Percentiles rank a stretch among this genome's conserved stretches.
phyloP scores from a whole-genome alignment of 164 flowering plant species.

The Berberis vulgaris region DNA sequence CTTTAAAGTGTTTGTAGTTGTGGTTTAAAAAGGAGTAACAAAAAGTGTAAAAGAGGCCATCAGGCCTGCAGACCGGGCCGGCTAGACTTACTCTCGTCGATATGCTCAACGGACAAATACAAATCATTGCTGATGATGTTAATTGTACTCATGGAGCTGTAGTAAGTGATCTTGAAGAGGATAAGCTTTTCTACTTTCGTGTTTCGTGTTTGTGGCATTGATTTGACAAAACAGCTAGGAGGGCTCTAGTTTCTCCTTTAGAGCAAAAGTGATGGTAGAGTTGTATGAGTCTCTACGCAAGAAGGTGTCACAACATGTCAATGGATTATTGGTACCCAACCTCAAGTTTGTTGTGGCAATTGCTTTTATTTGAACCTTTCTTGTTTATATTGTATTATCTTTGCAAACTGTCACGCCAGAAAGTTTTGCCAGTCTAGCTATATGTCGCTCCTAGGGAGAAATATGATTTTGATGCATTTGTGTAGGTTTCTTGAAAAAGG shows the following conservation, averaged over 20 bases:
- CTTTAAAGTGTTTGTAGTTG: too few relatives aligned
- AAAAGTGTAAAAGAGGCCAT: too few relatives aligned
- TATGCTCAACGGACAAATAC: constrained; percentile 91
- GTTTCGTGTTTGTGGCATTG: constrained; percentile 55
- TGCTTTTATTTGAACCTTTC: too few relatives aligned
- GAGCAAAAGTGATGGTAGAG: constrained; percentile 60
- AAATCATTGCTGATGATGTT: constrained; percentile 80
- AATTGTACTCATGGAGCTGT: constrained; percentile 97
- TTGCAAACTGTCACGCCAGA: too few relatives aligned
- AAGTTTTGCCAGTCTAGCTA: too few relatives aligned
- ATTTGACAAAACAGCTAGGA: constrained; percentile 55
- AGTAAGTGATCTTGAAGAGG: constrained; percentile 77
- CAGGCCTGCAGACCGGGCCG: too few relatives aligned
- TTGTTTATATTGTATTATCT: too few relatives aligned
- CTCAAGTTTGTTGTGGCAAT: not conserved
- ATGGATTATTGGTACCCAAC: constrained; percentile 28
- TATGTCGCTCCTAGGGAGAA: too few relatives aligned
- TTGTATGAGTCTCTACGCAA: constrained; percentile 39
- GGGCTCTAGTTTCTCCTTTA: constrained; percentile 76
- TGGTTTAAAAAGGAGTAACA: too few relatives aligned
- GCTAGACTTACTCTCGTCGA: constrained; percentile 31
- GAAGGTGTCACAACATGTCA: constrained; percentile 43
- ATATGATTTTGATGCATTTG: too few relatives aligned
- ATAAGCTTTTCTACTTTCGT: constrained; percentile 76
- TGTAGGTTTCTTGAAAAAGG: too few relatives aligned